Conservation (phyloP, 148 eudicot species). For the Bassia scoparia region DNA sequence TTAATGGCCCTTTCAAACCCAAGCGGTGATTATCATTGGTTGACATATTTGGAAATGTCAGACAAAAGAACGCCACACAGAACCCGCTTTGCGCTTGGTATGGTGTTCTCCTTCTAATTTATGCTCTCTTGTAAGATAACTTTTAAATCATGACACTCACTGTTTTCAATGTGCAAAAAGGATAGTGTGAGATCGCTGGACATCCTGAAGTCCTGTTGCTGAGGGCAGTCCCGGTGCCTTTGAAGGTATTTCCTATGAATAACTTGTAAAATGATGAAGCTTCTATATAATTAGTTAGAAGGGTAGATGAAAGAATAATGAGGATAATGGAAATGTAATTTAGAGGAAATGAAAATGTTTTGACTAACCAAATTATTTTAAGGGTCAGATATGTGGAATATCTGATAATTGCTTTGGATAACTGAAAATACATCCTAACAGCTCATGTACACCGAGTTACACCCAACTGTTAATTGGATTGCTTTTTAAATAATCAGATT, state of each 20-base stretch:
- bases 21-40: conserved; percentile 64
- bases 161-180: conserved; percentile 52
- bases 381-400: neutral
- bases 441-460: neutral
- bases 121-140: neutral
- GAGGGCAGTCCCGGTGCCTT: conserved; percentile 80
- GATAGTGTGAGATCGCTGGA: conserved; percentile 99
- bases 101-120: conserved; percentile 14
- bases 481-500: neutral
- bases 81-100: conserved; percentile 87
- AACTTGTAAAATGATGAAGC: neutral
- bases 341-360: neutral
- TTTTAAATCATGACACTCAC: conserved; percentile 29
- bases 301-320: neutral
- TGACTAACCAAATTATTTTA: neutral
- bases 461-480: neutral
- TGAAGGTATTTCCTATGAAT: conserved; percentile 53
- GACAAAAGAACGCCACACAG: conserved; percentile 62
- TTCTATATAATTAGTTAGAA: neutral
- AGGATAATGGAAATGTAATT: neutral
- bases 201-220: conserved; percentile 76
- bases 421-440: too few relatives aligned
- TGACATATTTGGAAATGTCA: conserved; percentile 90
- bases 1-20: conserved; percentile 87
- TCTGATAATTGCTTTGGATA: neutral